Percentiles rank a stretch among this genome's conserved stretches.
phyloP scores from a whole-genome alignment of 345 rosid species.

The Mercurialis annua region DNA sequence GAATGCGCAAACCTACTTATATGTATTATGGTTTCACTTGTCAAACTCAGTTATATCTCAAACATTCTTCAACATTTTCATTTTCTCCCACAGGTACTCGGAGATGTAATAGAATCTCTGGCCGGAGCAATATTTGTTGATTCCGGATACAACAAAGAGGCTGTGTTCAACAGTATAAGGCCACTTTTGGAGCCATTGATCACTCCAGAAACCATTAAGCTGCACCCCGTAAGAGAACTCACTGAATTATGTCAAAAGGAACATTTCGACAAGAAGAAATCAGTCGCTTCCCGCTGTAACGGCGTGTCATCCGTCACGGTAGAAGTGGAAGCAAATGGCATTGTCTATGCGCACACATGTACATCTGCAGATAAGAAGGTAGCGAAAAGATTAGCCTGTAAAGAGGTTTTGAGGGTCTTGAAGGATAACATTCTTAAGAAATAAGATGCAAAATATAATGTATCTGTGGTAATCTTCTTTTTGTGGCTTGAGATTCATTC shows the following conservation, averaged over 20 bases:
- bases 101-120: slow-evolving; percentile 80
- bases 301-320: slow-evolving; percentile 33
- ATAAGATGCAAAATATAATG: too few species aligned
- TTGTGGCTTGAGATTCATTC: too few species aligned
- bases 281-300: slow-evolving; percentile 3
- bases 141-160: slow-evolving; percentile 60
- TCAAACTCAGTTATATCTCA: not conserved
- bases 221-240: slow-evolving; percentile 67
- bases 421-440: slow-evolving; percentile 27
- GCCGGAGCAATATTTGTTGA: slow-evolving; percentile 88
- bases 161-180: slow-evolving; percentile 53
- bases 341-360: slow-evolving; percentile 30
- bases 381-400: slow-evolving; percentile 59
- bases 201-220: slow-evolving; percentile 57
- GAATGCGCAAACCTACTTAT: too few species aligned
- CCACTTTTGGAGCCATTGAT: slow-evolving; percentile 72
- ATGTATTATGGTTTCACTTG: not conserved
- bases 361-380: slow-evolving; percentile 40
- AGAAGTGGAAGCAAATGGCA: slow-evolving; percentile 54
- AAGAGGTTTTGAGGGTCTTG: slow-evolving; percentile 48
- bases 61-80: not conserved
- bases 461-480: too few species aligned
- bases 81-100: slow-evolving; percentile 55
- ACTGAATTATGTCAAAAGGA: slow-evolving; percentile 49
- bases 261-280: slow-evolving; percentile 27